Percentiles rank a stretch among this genome's conserved stretches.
Conservation (phyloP, 768 basidiomycete genomes). For the Boletellus ananiceps region DNA sequence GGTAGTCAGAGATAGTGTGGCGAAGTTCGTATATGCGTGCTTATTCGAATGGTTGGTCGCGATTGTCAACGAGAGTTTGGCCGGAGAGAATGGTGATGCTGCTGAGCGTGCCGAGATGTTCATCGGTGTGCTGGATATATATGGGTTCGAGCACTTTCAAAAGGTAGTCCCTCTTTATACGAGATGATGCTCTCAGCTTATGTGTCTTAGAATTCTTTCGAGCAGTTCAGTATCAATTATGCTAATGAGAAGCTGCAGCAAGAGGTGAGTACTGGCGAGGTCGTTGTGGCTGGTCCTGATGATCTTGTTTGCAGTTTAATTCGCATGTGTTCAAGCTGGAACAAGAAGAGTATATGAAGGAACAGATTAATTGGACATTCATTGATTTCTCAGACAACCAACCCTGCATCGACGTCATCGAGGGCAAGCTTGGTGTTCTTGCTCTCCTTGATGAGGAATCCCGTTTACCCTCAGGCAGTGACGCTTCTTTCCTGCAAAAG, state of each 20-base stretch:
- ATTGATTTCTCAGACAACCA: slow-evolving; percentile 99
- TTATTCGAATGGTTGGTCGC: slow-evolving; percentile 98
- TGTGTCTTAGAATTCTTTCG: slow-evolving; percentile 69
- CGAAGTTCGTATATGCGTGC: slow-evolving; percentile 98
- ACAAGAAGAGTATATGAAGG: slow-evolving; percentile 98
- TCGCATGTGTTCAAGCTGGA: slow-evolving; percentile 99
- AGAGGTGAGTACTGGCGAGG: slow-evolving; percentile 54
- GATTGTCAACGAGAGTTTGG: slow-evolving; percentile 94
- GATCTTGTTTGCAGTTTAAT: slow-evolving; percentile 65
- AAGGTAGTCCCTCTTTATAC: slow-evolving; percentile 48
- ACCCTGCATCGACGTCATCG: slow-evolving; percentile 97
- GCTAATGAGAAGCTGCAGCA: slow-evolving; percentile 98
- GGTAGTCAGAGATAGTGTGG: slow-evolving; percentile 92
- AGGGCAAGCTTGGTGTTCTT: slow-evolving; percentile 93
- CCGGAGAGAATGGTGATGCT: slow-evolving; percentile 91
- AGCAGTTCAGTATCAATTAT: slow-evolving; percentile 99
- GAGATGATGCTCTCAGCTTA: slow-evolving; percentile 1
- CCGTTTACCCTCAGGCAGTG: slow-evolving; percentile 88
- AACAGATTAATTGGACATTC: slow-evolving; percentile 99
- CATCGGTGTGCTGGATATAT: slow-evolving; percentile 98
- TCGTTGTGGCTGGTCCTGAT: slow-evolving; percentile 11
- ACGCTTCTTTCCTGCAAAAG: slow-evolving; percentile 90
- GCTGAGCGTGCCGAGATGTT: slow-evolving; percentile 94
- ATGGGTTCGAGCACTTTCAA: slow-evolving; percentile 96
- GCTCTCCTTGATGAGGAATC: slow-evolving; percentile 97